Evolutionary conservation across 2,329 filamentous ascomycete genomes (phyloP).

Genomic region (Daldinia sp.): DNA sequence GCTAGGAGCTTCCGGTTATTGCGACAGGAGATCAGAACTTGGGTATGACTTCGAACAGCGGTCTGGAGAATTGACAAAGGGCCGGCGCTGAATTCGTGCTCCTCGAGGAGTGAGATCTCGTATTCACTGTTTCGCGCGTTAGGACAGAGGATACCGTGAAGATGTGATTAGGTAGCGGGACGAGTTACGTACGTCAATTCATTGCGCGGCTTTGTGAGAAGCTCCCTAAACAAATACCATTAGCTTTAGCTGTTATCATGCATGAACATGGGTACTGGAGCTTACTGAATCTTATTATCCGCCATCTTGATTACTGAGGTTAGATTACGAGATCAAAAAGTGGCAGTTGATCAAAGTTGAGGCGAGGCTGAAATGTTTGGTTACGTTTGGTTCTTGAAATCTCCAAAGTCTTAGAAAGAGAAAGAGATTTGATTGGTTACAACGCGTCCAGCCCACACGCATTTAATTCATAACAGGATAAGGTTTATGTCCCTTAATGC

Average conservation of each 20-base stretch:
- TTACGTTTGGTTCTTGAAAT: slow-evolving; percentile 24
- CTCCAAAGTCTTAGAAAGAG: slow-evolving; percentile 20
- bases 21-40: slow-evolving; percentile 96
- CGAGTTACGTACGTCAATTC: slow-evolving; percentile 85
- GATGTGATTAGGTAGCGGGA: slow-evolving; percentile 11
- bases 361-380: slow-evolving; percentile 36
- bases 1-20: slow-evolving; percentile 99
- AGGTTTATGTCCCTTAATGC: slow-evolving; percentile 5
- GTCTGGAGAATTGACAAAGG: slow-evolving; percentile 96
- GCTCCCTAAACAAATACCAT: slow-evolving; percentile 71
- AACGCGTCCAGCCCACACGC: neutral
- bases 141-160: slow-evolving; percentile 27
- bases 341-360: slow-evolving; percentile 14
- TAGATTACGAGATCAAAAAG: slow-evolving; percentile 19
- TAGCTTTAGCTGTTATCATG: slow-evolving; percentile 43
- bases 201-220: slow-evolving; percentile 86
- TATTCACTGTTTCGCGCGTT: slow-evolving; percentile 59
- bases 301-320: slow-evolving; percentile 46
- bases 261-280: slow-evolving; percentile 9
- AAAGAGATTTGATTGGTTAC: slow-evolving; percentile 22
- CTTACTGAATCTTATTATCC: slow-evolving; percentile 75
- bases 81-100: slow-evolving; percentile 82
- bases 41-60: slow-evolving; percentile 91
- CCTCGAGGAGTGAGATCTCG: slow-evolving; percentile 72
- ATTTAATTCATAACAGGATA: slow-evolving; percentile 7